Base-by-base conservation (phyloP, 139 green algal genomes). In the Axilococcus clingmanii region DNA sequence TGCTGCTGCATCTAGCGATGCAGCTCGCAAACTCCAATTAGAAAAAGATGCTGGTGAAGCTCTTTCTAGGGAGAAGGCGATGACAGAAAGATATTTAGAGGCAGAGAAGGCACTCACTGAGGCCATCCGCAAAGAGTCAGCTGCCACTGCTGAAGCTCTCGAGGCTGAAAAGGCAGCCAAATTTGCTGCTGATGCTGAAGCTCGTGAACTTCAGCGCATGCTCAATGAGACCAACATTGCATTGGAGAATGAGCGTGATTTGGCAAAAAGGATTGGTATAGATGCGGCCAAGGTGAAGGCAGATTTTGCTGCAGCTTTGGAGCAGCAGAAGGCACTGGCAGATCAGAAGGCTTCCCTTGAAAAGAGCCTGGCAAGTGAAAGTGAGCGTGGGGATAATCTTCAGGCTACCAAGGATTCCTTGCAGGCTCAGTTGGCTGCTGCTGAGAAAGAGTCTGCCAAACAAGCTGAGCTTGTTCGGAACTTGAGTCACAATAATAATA, bases 171-270 rank as follows among this genome's bases (percentile, higher is more conserved):
- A 59, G 3, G 44, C 57, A 2, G 72, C 64, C 32, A 73, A 73
- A 17, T 66, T 61, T 30, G 64, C 76, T 1, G 72, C 70, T 12
- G 69, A 83, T 40, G 58, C 59, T 3, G 78, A 84, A 43, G 63
- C 62, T 7, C 30, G 25, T 6, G 59, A 78, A 55, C 66, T 78
- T 16, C 47, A 76, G 54, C 51, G 49, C 12, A 35, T 64, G 40
- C 38, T 78, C 48, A 27, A 46, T 1, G 52, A 72, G 29, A 42
- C 52, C 9, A 40, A 57, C 12, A 14, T 14, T 12, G 29, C 48
- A 1, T 48, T 71, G 7, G 30, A 23, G n/a, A 52, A 54, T 12
- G 52, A 60, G 37, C n/a, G 35, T 12, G 14, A 36, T 19, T 62
- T 63, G 22, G 46, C 41, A 31, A 30, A 40, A 22, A 36, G 40